These are phyloP conservation scores for Lindgomyces ingoldianus DNA, from an alignment of 495 filamentous ascomycete genomes.

Conservation along the genomic window DNA sequence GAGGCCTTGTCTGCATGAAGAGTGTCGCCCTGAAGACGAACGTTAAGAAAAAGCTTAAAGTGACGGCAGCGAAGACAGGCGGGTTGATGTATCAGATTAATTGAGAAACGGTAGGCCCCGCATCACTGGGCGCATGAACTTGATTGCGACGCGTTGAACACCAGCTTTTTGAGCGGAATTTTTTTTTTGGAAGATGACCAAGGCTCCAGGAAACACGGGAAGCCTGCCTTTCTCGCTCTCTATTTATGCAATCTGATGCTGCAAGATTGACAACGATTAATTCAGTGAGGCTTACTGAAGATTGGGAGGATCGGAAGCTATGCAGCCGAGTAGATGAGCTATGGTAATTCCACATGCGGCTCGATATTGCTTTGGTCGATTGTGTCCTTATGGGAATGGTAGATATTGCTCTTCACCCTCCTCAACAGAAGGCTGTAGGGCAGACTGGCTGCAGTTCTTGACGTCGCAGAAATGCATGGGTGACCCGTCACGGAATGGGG, in stretches of 20 bases:
- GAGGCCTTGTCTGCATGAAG: too few relatives aligned
- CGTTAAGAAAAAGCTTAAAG: not conserved
- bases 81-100: not conserved
- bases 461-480: not conserved
- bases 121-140: not conserved
- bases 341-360: not conserved
- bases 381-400: not conserved
- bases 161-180: not conserved
- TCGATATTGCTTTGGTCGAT: not conserved
- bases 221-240: not conserved
- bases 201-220: not conserved
- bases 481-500: not conserved
- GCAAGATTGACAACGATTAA: not conserved
- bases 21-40: too few relatives aligned
- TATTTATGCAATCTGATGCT: not conserved
- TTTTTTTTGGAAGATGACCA: not conserved
- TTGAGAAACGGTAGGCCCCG: not conserved
- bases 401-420: not conserved
- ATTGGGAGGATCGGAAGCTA: too few relatives aligned
- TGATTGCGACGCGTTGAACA: not conserved
- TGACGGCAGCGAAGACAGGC: not conserved
- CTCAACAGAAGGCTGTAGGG: too few relatives aligned
- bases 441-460: too few relatives aligned
- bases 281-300: too few relatives aligned
- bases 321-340: not conserved